These are phyloP conservation scores for maize (Zea mays) DNA, from an alignment of 176 grass and related monocot species.

Conservation along the genomic window DNA sequence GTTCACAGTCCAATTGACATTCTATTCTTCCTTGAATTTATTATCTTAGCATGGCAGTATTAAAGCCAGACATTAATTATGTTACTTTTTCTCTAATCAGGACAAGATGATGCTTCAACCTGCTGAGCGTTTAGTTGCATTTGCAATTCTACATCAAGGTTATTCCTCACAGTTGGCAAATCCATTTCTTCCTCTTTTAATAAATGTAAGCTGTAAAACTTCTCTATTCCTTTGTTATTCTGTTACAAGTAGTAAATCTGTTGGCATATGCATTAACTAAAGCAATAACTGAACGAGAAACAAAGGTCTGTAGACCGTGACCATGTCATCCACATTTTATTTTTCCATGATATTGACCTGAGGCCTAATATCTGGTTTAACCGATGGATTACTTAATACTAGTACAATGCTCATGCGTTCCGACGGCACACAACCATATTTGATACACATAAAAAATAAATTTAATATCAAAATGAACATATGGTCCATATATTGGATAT, in stretches of 20 bases:
- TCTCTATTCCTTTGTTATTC: slow-evolving; percentile 17
- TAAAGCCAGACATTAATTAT: slow-evolving; percentile 1
- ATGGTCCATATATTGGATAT: no score
- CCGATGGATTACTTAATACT: background rate
- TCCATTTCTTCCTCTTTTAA: slow-evolving; percentile 73
- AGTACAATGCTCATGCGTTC: no score
- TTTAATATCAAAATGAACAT: no score
- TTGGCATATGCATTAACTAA: slow-evolving; percentile 19
- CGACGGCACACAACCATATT: no score
- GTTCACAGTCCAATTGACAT: slow-evolving; percentile 8
- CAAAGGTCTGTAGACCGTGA: background rate
- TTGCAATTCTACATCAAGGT: slow-evolving; percentile 69
- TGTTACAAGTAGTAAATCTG: slow-evolving; percentile 28
- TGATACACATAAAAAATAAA: no score
- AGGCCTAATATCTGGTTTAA: background rate
- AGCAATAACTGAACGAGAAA: background rate
- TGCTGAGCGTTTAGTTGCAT: slow-evolving; percentile 85
- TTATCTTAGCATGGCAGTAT: background rate
- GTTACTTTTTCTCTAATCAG: slow-evolving; percentile 41
- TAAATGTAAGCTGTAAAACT: slow-evolving; percentile 65
- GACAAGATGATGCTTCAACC: slow-evolving; percentile 80
- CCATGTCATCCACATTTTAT: background rate
- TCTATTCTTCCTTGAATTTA: slow-evolving; percentile 5
- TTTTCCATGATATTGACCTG: background rate
- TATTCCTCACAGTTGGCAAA: slow-evolving; percentile 71